Evolutionary conservation across 768 basidiomycete genomes (phyloP).

Genomic region (Suillus subaureus): DNA sequence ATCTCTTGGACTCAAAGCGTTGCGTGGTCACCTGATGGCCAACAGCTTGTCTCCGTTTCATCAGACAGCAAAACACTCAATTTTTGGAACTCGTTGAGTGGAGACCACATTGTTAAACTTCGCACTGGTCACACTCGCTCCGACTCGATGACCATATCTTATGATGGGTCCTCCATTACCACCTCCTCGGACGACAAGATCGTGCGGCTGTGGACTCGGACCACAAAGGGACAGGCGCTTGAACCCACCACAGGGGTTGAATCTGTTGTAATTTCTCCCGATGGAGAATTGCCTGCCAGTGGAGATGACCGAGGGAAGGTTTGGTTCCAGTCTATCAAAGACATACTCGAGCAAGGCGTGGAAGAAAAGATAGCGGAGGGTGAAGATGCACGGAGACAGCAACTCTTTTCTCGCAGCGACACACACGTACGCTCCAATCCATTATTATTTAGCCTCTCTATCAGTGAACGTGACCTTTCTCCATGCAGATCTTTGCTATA

Average conservation of each 20-base stretch:
- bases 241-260: background rate
- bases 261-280: background rate
- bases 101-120: background rate
- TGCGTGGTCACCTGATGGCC: background rate
- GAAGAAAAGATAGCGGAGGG: background rate
- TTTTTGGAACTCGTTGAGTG: background rate
- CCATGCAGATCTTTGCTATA: background rate
- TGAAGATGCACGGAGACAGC: background rate
- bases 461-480: background rate
- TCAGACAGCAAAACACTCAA: background rate
- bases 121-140: background rate
- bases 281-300: background rate
- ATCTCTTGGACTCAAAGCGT: background rate
- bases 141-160: background rate
- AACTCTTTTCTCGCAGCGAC: background rate
- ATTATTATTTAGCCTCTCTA: background rate
- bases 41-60: background rate
- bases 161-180: background rate
- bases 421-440: background rate
- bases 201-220: background rate
- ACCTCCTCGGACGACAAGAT: background rate
- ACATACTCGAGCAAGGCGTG: background rate
- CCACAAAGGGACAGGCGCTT: background rate
- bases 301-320: background rate
- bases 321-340: background rate